phyloP scores from a whole-genome alignment of 768 basidiomycete genomes.

The Cystofilobasidium capitatum region DNA sequence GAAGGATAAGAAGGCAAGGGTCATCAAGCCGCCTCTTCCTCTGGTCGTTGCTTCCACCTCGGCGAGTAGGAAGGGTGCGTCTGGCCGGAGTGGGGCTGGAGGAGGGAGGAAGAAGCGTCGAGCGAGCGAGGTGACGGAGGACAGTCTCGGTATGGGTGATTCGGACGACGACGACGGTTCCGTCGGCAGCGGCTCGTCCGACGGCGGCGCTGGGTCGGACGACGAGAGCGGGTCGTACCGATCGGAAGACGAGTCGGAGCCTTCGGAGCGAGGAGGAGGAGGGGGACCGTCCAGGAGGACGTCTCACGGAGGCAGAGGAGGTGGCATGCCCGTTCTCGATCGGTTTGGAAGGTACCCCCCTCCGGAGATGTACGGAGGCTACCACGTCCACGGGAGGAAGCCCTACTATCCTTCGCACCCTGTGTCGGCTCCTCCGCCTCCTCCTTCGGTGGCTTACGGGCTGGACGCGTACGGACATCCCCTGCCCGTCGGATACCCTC shows the following conservation, averaged over 20 bases:
- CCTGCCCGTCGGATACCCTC: background rate
- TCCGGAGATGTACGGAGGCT: background rate
- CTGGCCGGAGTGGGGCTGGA: no score
- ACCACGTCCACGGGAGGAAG: background rate
- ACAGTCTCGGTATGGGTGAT: constrained; percentile 8
- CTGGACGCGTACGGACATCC: background rate
- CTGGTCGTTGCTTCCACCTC: no score
- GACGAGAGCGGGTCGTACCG: background rate
- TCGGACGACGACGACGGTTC: background rate
- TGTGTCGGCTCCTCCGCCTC: background rate
- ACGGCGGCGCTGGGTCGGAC: background rate
- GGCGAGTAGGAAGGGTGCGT: no score
- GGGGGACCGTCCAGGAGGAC: background rate
- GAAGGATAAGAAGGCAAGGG: background rate
- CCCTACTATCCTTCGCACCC: background rate
- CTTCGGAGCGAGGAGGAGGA: background rate
- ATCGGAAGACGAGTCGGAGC: background rate
- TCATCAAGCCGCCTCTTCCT: constrained; percentile 4
- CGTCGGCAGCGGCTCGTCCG: background rate
- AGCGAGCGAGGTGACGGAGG: constrained; percentile 1
- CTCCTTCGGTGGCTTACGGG: background rate
- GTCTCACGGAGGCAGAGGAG: background rate
- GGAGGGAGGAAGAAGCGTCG: background rate
- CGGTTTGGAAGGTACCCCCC: background rate
- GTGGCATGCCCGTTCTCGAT: constrained; percentile 3